Conservation (phyloP, 2,329 filamentous ascomycete genomes). For the Sporothrix globosa region DNA sequence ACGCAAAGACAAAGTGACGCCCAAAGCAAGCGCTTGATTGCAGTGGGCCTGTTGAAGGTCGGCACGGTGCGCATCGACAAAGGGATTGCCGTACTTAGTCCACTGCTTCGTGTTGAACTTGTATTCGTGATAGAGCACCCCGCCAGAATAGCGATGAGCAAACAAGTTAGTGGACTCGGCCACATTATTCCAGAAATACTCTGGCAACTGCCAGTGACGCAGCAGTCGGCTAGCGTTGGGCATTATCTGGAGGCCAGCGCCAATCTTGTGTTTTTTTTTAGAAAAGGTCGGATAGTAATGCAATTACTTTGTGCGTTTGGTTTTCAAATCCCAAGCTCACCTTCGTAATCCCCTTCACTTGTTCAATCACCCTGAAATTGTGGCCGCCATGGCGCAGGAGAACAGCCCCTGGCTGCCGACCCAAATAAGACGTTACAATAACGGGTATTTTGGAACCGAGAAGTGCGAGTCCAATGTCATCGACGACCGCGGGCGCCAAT, state of each 20-base stretch:
- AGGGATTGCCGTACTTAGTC: constrained; percentile 39
- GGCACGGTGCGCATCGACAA: constrained; percentile 44
- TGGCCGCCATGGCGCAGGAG: background rate
- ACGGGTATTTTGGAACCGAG: background rate
- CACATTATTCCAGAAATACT: background rate
- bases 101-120: background rate
- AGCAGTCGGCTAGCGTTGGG: constrained; percentile 42
- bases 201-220: constrained; percentile 38
- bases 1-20: constrained; percentile 33
- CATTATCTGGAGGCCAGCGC: constrained; percentile 36
- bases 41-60: constrained; percentile 42
- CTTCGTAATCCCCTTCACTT: background rate
- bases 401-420: background rate
- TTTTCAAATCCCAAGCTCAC: background rate
- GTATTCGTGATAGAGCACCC: background rate
- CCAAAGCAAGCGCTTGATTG: constrained; percentile 37
- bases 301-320: background rate
- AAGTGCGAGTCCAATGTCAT: background rate
- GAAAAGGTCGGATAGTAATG: too few relatives aligned
- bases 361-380: background rate
- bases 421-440: background rate
- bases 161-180: background rate
- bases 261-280: background rate
- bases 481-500: background rate
- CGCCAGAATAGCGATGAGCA: background rate